phyloP scores from a whole-genome alignment of 257 asterid species.

The Cordia subcordata region DNA sequence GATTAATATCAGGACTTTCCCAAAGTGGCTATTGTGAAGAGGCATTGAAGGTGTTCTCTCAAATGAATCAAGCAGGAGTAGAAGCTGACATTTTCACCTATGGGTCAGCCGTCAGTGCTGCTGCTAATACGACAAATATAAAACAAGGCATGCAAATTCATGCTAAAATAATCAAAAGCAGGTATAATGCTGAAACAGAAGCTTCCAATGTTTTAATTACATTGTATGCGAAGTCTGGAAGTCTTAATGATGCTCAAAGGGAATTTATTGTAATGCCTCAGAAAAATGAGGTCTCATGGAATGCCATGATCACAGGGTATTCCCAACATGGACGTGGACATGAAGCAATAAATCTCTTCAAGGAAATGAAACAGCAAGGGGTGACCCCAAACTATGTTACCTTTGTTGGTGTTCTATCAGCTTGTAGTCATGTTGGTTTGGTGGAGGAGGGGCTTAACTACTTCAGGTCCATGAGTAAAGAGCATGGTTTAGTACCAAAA shows the following conservation, averaged over 20 bases:
- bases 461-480: slow-evolving; percentile 62
- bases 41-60: slow-evolving; percentile 55
- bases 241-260: slow-evolving; percentile 54
- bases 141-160: slow-evolving; percentile 72
- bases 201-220: slow-evolving; percentile 76
- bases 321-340: slow-evolving; percentile 82
- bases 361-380: slow-evolving; percentile 50
- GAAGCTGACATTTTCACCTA: slow-evolving; percentile 76
- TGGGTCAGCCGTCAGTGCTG: slow-evolving; percentile 80
- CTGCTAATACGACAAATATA: slow-evolving; percentile 61
- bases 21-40: slow-evolving; percentile 77
- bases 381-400: slow-evolving; percentile 67
- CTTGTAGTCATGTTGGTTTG: slow-evolving; percentile 86
- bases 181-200: slow-evolving; percentile 52
- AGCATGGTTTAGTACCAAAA: slow-evolving; percentile 55
- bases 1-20: slow-evolving; percentile 81
- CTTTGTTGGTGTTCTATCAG: slow-evolving; percentile 72
- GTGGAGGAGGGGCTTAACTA: slow-evolving; percentile 70
- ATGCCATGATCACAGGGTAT: slow-evolving; percentile 81
- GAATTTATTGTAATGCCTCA: slow-evolving; percentile 55
- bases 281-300: slow-evolving; percentile 79
- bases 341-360: slow-evolving; percentile 66
- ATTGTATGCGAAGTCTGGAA: slow-evolving; percentile 79
- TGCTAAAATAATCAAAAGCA: slow-evolving; percentile 53
- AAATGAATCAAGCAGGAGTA: slow-evolving; percentile 58